These are phyloP conservation scores for Tulasnella sp. DNA, from an alignment of 768 basidiomycete species.

Conservation along the genomic window DNA sequence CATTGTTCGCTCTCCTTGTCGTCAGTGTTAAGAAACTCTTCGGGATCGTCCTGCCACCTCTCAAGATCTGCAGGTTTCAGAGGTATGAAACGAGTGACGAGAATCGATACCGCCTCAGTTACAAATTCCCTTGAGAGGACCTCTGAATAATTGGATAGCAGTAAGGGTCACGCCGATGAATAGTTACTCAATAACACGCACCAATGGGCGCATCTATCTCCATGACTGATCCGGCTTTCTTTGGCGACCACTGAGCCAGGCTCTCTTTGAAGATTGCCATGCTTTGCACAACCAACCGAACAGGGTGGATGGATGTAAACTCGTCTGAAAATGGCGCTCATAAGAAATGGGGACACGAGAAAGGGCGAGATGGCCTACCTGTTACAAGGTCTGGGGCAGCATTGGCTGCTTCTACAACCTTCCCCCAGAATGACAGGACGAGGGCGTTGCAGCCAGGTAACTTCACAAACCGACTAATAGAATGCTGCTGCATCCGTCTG, in stretches of 20 bases:
- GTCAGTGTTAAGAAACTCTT: conserved; percentile 89
- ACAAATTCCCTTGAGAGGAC: conserved; percentile 62
- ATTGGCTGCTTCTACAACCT: conserved; percentile 60
- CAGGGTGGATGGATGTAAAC: conserved; percentile 54
- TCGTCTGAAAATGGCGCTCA: conserved; percentile 38
- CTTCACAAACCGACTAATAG: conserved; percentile 45
- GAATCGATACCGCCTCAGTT: conserved; percentile 57
- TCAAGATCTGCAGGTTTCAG: conserved; percentile 73
- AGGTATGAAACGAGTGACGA: conserved; percentile 79
- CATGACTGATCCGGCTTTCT: conserved; percentile 35
- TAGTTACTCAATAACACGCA: background rate
- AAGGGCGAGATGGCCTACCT: conserved; percentile 33
- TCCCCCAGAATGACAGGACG: conserved; percentile 72
- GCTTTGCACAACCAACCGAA: conserved; percentile 69
- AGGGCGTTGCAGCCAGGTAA: conserved; percentile 55
- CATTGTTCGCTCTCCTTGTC: conserved; percentile 85
- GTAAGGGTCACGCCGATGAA: conserved; percentile 4
- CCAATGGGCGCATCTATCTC: background rate
- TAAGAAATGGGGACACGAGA: background rate
- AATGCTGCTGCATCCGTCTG: conserved; percentile 52
- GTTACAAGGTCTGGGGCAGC: conserved; percentile 42
- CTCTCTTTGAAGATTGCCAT: conserved; percentile 82
- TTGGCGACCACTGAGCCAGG: conserved; percentile 64
- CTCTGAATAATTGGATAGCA: conserved; percentile 22
- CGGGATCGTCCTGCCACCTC: conserved; percentile 77